Base-by-base conservation (phyloP, 331 rosid genomes). In the Erythrophleum ivorense region DNA sequence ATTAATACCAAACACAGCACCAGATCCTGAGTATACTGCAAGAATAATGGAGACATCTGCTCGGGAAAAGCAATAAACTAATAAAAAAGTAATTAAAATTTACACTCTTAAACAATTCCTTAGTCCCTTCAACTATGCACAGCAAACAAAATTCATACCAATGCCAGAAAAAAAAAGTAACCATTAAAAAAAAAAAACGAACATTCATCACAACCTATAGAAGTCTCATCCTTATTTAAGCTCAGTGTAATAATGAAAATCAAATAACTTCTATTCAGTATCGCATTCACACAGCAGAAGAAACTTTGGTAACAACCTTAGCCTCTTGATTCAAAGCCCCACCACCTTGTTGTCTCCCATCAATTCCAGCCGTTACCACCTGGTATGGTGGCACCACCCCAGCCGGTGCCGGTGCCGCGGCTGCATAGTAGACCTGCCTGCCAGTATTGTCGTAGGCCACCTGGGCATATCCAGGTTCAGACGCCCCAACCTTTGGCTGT, bases 321-420 rank as follows among this genome's bases (percentile, higher is more conserved):
- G 87, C 91, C 29, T 89, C 91, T 57, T 86, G 90, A 86, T 80
- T 89, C 77, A 73, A 50, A 33, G 80, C 66, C 38, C 80, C 81
- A 12, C 83, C 83, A 1, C 71, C 85, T 66, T 77, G 81, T 40
- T 79, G 82, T 45, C 89, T 81, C 5, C 81, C 86, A 68, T 91
- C 90, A 31, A 79, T 86, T 21, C 87, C 77, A 81, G 59, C 80
- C 18, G 67, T 86, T 83, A 78, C 76, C 74, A 81, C 76, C 90
- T 87, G 91, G 72, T 87, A 89, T 16, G 86, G 63, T 41, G 89
- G 84, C 33, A 84, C 67, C 12, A 71, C 81, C n/a, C 80, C 84
- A 1, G 85, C 87, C 2, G 82, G 54, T 14, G 88, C 55, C 2
- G 92, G 83, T 64, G 55, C 34, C n/a, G 88, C 66, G 3, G 91